Base-by-base conservation (phyloP, 495 filamentous ascomycete species). In the Lichina pygmaea region DNA sequence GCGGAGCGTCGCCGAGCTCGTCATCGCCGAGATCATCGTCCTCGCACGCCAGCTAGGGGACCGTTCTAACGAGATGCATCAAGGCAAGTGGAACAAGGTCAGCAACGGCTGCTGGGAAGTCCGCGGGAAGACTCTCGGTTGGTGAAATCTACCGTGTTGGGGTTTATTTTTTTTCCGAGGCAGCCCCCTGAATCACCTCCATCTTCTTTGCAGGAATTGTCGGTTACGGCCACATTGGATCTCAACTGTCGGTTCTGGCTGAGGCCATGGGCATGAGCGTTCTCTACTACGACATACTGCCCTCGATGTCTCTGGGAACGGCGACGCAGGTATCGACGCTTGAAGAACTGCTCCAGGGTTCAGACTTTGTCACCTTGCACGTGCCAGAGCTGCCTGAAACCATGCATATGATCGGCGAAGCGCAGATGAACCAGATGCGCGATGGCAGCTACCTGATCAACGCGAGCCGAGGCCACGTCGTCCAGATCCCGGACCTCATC, bases 211-310 rank as follows among this genome's bases (percentile, higher is more conserved):
- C 51, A 75, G 78, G 83, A 44, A 95, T 99, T 46, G 73, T 99
- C 48, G 91, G 91, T 15, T 95, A 99, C 56, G 91, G 91, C 42
- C 91, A 99, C 53, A 95, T 99, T 53, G 91, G 91, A 50, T 86
- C 81, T 45, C 91, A 99, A 58, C 66, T 99, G 43, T 94, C 86
- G 1, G 91, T 99, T 36, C 66, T 99, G 44, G 84, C 86, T 17
- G 91, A 99, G 60, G 74, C 86, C 16, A 91, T 99, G 81, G 86
- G 91, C 30, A 93, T 99, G 85, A 73, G 67, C 3, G 89, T 99
- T 49, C 78, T 94, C 51, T 95, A 89, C 65, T 94, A 86, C 55
- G 91, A 99, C 60, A 72, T 91, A 8, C 59, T 91, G 43, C 89
- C 82, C 52, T 64, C 94, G 44, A 95, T 99, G 86, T 78, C 80